Evolutionary conservation across 1,284 basidiomycete species (phyloP).

Genomic region (Afroboletus lepidellus): DNA sequence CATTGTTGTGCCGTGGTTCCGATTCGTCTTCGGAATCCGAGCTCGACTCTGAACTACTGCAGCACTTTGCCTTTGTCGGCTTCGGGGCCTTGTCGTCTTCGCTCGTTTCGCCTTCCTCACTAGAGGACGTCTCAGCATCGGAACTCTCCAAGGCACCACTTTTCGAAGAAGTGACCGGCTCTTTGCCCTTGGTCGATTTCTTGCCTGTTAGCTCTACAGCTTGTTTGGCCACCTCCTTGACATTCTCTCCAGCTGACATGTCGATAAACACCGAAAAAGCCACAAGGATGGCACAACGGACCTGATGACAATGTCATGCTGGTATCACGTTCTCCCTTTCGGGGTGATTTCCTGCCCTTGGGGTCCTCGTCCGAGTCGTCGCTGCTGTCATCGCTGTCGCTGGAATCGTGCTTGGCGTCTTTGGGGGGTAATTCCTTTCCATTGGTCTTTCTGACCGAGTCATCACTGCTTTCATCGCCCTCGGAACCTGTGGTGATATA

Average conservation of each 20-base stretch:
- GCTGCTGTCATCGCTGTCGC: conserved; percentile 3
- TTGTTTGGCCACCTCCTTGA: neutral
- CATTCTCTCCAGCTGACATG: conserved; percentile 8
- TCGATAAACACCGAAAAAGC: conserved; percentile 9
- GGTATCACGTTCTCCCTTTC: conserved; percentile 29
- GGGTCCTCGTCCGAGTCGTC: conserved; percentile 4
- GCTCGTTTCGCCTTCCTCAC: conserved; percentile 11
- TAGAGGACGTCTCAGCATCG: conserved; percentile 17
- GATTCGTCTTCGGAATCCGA: conserved; percentile 27
- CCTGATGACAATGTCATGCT: conserved; percentile 35
- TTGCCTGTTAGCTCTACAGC: neutral
- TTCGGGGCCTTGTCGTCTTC: conserved; percentile 1
- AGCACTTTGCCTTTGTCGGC: conserved; percentile 2
- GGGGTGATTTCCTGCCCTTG: conserved; percentile 5
- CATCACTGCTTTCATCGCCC: conserved; percentile 10
- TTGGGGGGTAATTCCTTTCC: too few species aligned
- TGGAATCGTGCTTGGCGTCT: conserved; percentile 1
- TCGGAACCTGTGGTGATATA: conserved; percentile 20
- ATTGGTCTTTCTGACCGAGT: neutral
- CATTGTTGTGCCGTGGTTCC: conserved; percentile 8
- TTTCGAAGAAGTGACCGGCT: conserved; percentile 23
- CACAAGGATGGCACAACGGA: conserved; percentile 8
- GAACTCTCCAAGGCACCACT: conserved; percentile 14
- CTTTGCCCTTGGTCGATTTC: conserved; percentile 17
- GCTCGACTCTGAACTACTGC: conserved; percentile 22